phyloP scores from a whole-genome alignment of 2,329 filamentous ascomycete species.

The Oidium heveae region DNA sequence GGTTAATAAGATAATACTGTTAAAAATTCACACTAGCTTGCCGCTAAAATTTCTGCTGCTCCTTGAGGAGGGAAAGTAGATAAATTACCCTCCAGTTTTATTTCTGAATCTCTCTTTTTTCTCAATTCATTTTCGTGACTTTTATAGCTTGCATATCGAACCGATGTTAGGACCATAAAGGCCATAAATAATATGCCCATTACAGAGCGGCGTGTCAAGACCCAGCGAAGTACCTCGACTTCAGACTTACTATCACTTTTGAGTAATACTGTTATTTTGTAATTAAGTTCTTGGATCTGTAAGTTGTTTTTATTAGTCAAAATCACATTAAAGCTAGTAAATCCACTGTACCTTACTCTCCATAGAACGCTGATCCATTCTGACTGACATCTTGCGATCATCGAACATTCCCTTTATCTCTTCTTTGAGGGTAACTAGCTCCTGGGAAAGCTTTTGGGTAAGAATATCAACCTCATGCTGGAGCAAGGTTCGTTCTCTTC shows the following conservation, averaged over 20 bases:
- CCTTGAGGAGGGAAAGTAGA: no score
- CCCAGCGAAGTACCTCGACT: slow-evolving; percentile 78
- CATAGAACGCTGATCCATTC: slow-evolving; percentile 63
- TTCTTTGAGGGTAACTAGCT: slow-evolving; percentile 59
- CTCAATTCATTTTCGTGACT: slow-evolving; percentile 12
- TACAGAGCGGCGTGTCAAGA: slow-evolving; percentile 39
- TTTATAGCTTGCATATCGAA: slow-evolving; percentile 33
- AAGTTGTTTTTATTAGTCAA: neutral
- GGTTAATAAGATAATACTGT: no score
- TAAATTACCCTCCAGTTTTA: no score
- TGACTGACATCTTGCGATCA: slow-evolving; percentile 75
- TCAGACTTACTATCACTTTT: slow-evolving; percentile 81
- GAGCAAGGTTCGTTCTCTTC: slow-evolving; percentile 59
- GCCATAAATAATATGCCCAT: slow-evolving; percentile 42
- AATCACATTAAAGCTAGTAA: neutral
- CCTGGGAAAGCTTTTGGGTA: slow-evolving; percentile 61
- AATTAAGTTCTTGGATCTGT: slow-evolving; percentile 78
- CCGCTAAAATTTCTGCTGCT: no score
- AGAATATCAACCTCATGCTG: slow-evolving; percentile 93
- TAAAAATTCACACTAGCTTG: no score
- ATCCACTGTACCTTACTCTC: slow-evolving; percentile 44
- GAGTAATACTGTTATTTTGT: slow-evolving; percentile 77
- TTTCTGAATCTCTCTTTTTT: slow-evolving; percentile 7
- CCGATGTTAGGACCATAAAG: slow-evolving; percentile 29
- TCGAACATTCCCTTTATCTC: slow-evolving; percentile 92